Percentiles rank a stretch among this genome's conserved stretches.
Conservation (phyloP, 2,329 filamentous ascomycete species). For the Arthroderma sp. region DNA sequence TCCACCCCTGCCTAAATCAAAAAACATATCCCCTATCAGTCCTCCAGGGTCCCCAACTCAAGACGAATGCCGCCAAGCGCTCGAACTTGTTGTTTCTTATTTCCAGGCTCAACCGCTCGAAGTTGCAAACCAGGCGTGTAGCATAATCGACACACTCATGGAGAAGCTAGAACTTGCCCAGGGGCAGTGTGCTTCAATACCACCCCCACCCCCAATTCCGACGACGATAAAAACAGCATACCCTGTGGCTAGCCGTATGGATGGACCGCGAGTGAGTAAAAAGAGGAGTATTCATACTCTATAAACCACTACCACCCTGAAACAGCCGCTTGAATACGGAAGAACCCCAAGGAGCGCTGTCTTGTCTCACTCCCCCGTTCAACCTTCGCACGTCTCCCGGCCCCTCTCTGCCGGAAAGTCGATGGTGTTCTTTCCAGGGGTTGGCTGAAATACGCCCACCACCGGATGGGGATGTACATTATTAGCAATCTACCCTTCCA, state of each 20-base stretch:
- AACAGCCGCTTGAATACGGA: not conserved
- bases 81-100: slow-evolving; percentile 70
- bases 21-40: slow-evolving; percentile 37
- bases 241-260: slow-evolving; percentile 30
- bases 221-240: slow-evolving; percentile 31
- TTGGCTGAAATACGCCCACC: too few relatives aligned
- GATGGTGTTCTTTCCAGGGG: too few relatives aligned
- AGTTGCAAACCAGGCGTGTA: slow-evolving; percentile 65
- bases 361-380: too few relatives aligned
- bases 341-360: not conserved
- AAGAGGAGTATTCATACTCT: slow-evolving; percentile 36
- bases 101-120: slow-evolving; percentile 59
- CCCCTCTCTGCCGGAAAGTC: too few relatives aligned
- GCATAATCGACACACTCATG: slow-evolving; percentile 67
- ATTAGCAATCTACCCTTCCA: too few relatives aligned
- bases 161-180: slow-evolving; percentile 68
- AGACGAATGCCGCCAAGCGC: slow-evolving; percentile 71
- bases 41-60: slow-evolving; percentile 58
- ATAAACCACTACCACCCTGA: slow-evolving; percentile 1
- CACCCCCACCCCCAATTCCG: slow-evolving; percentile 2
- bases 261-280: slow-evolving; percentile 29
- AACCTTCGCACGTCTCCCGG: too few relatives aligned
- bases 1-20: slow-evolving; percentile 25
- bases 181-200: slow-evolving; percentile 16
- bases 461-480: too few relatives aligned